These are phyloP conservation scores for Exophiala sp. DNA, from an alignment of 2,329 filamentous ascomycete genomes.

Conservation along the genomic window DNA sequence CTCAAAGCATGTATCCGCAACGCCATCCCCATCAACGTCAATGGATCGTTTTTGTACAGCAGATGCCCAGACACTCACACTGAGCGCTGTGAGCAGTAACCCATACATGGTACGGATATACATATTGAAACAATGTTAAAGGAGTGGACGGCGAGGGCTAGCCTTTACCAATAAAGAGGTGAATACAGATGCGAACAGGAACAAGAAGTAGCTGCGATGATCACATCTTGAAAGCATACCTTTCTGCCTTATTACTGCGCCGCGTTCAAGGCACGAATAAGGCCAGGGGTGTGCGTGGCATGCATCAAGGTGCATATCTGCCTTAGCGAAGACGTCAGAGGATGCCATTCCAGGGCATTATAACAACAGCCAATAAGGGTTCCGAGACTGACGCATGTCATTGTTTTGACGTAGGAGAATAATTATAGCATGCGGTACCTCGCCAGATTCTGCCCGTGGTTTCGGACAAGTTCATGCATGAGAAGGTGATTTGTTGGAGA, in stretches of 20 bases:
- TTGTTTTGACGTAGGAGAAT: too few relatives aligned
- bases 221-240: not conserved
- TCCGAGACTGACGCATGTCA: not conserved
- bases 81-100: not conserved
- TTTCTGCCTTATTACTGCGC: too few relatives aligned
- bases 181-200: not conserved
- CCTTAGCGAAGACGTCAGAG: not conserved
- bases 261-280: too few relatives aligned
- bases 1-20: not conserved
- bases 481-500: too few relatives aligned
- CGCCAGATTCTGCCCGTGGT: too few relatives aligned
- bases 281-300: not conserved
- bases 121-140: not conserved
- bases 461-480: too few relatives aligned
- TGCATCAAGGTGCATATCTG: not conserved
- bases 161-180: not conserved
- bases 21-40: conserved; percentile 1
- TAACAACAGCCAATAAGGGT: not conserved
- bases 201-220: not conserved
- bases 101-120: not conserved
- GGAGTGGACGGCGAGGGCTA: not conserved
- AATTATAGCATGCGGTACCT: too few relatives aligned
- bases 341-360: not conserved
- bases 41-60: not conserved
- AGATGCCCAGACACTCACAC: not conserved